Evolutionary conservation across 441 rosid genomes (phyloP).

Genomic region (Populus hybrid): DNA sequence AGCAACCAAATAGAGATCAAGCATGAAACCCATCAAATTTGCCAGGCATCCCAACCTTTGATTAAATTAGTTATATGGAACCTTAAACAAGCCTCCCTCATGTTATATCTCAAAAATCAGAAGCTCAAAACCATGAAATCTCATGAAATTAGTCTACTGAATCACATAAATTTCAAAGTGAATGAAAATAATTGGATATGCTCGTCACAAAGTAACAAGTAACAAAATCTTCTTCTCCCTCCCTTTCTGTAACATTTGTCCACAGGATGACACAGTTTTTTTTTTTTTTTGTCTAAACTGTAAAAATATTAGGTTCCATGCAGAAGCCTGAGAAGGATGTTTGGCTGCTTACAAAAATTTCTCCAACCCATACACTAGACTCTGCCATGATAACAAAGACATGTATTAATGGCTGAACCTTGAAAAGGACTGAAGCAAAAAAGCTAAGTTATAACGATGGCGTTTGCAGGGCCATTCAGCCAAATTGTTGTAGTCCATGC

Average conservation of each 20-base stretch:
- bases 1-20: neutral
- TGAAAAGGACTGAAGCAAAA: constrained; percentile 13
- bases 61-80: too few species aligned
- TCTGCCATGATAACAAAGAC: constrained; percentile 41
- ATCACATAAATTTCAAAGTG: constrained; percentile 6
- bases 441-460: neutral
- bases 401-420: constrained; percentile 14
- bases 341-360: constrained; percentile 51
- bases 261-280: constrained; percentile 13
- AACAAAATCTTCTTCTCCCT: neutral
- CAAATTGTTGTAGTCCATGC: neutral
- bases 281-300: constrained; percentile 4
- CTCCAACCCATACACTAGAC: constrained; percentile 84
- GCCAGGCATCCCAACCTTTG: too few species aligned
- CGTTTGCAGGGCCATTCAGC: neutral
- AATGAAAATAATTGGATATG: neutral
- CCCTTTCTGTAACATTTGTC: constrained; percentile 9
- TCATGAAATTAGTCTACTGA: neutral
- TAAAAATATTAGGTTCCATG: neutral
- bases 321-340: constrained; percentile 4
- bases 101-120: neutral
- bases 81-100: neutral
- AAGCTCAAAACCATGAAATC: neutral
- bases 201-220: neutral
- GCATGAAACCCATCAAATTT: neutral